phyloP scores from a whole-genome alignment of 2,329 filamentous ascomycete genomes.

The Fragosphaeria purpurea region DNA sequence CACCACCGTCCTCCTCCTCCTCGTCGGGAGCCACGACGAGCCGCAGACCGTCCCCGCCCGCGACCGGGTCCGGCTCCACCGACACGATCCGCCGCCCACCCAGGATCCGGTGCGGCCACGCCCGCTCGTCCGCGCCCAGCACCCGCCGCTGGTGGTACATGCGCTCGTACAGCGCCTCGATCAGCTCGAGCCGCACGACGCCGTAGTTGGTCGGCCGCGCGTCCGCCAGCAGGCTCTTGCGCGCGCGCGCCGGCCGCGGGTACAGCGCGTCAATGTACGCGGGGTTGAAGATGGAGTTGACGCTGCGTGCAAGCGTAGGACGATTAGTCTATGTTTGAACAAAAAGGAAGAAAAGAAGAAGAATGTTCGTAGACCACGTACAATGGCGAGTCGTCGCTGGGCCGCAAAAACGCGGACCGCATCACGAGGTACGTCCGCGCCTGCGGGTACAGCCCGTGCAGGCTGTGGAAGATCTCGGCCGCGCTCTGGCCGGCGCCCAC shows the following conservation, averaged over 20 bases:
- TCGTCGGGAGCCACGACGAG: slow-evolving; percentile 43
- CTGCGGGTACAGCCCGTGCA: slow-evolving; percentile 74
- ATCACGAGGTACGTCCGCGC: slow-evolving; percentile 69
- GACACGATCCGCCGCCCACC: slow-evolving; percentile 55
- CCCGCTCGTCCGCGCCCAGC: slow-evolving; percentile 54
- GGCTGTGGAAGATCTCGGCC: slow-evolving; percentile 88
- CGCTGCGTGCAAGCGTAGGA: slow-evolving; percentile 36
- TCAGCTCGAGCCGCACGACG: slow-evolving; percentile 81
- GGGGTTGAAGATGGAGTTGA: slow-evolving; percentile 95
- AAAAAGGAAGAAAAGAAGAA: background rate
- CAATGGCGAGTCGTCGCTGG: slow-evolving; percentile 95
- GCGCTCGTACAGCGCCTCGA: slow-evolving; percentile 78
- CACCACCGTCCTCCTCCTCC: slow-evolving; percentile 14
- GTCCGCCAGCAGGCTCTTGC: slow-evolving; percentile 49
- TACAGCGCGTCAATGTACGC: slow-evolving; percentile 71
- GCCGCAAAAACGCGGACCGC: slow-evolving; percentile 71
- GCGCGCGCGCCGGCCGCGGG: slow-evolving; percentile 51
- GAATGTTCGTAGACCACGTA: slow-evolving; percentile 37
- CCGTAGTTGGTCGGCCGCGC: slow-evolving; percentile 89
- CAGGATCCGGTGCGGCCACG: slow-evolving; percentile 77
- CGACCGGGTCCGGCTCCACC: slow-evolving; percentile 31
- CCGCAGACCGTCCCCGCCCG: slow-evolving; percentile 38
- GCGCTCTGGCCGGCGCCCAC: slow-evolving; percentile 86
- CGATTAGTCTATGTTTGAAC: background rate
- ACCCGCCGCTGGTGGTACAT: slow-evolving; percentile 78